Evolutionary conservation across 2,329 filamentous ascomycete species (phyloP).

Genomic region (Metarhizium sp.): DNA sequence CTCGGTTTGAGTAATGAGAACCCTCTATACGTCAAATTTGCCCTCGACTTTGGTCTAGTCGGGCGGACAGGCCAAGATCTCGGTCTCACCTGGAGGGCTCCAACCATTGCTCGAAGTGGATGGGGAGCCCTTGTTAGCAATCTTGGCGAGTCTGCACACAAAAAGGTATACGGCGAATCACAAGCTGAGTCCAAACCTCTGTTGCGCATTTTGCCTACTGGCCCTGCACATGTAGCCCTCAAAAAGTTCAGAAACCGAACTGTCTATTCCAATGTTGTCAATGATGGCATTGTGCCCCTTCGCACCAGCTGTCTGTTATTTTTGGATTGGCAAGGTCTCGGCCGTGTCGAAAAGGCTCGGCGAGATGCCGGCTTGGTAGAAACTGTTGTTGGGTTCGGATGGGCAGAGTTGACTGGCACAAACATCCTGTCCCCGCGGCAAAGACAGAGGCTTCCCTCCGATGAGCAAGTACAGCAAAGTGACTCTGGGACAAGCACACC

Average conservation of each 20-base stretch:
- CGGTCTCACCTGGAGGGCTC: slow-evolving; percentile 87
- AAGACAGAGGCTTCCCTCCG: slow-evolving; percentile 31
- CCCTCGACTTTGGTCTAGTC: slow-evolving; percentile 89
- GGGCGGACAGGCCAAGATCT: slow-evolving; percentile 94
- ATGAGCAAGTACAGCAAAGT: slow-evolving; percentile 16
- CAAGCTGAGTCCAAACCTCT: slow-evolving; percentile 83
- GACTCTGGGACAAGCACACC: slow-evolving; percentile 27
- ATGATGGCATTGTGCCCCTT: slow-evolving; percentile 91
- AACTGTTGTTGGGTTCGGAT: slow-evolving; percentile 87
- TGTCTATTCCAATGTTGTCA: slow-evolving; percentile 93
- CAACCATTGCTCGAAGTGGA: slow-evolving; percentile 73
- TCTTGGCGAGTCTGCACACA: slow-evolving; percentile 59
- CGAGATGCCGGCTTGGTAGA: slow-evolving; percentile 87
- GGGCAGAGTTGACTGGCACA: slow-evolving; percentile 80
- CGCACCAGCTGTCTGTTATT: slow-evolving; percentile 95
- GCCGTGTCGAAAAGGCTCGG: slow-evolving; percentile 86
- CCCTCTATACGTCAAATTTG: slow-evolving; percentile 93
- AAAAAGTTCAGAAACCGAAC: slow-evolving; percentile 86
- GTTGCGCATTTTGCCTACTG: slow-evolving; percentile 79
- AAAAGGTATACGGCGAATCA: slow-evolving; percentile 45
- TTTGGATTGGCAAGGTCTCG: slow-evolving; percentile 90
- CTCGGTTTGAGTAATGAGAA: slow-evolving; percentile 95
- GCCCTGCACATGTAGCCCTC: slow-evolving; percentile 78
- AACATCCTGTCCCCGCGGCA: slow-evolving; percentile 41
- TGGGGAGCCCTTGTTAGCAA: slow-evolving; percentile 84